Evolutionary conservation across 768 basidiomycete genomes (phyloP).

Genomic region (Suillus paluster): DNA sequence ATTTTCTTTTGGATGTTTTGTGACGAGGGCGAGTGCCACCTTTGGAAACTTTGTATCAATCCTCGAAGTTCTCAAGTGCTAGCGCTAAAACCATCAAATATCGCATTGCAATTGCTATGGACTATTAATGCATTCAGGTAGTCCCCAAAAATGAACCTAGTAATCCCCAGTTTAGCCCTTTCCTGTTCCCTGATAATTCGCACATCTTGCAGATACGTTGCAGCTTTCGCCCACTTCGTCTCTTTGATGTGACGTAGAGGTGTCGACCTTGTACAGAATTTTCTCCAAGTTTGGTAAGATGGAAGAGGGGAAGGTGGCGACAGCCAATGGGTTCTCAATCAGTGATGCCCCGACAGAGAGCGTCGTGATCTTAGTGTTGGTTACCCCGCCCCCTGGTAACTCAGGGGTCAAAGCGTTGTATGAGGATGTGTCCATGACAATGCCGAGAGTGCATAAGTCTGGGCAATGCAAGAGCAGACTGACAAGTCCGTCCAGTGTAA

Average conservation of each 20-base stretch:
- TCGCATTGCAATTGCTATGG: neutral
- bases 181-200: neutral
- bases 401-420: neutral
- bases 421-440: neutral
- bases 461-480: neutral
- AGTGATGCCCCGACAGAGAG: neutral
- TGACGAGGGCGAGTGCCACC: no score
- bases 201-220: neutral
- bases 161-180: neutral
- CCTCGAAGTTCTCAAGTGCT: neutral
- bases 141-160: neutral
- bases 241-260: neutral
- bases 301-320: neutral
- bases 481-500: neutral
- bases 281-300: neutral
- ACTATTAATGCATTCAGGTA: neutral
- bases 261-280: neutral
- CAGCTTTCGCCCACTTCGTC: neutral
- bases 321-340: neutral
- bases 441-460: neutral
- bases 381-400: conserved; percentile 2
- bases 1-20: conserved; percentile 10
- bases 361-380: conserved; percentile 1
- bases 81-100: neutral
- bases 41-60: neutral